Evolutionary conservation across 306 rosid genomes (phyloP).

Genomic region (Glycine soja): DNA sequence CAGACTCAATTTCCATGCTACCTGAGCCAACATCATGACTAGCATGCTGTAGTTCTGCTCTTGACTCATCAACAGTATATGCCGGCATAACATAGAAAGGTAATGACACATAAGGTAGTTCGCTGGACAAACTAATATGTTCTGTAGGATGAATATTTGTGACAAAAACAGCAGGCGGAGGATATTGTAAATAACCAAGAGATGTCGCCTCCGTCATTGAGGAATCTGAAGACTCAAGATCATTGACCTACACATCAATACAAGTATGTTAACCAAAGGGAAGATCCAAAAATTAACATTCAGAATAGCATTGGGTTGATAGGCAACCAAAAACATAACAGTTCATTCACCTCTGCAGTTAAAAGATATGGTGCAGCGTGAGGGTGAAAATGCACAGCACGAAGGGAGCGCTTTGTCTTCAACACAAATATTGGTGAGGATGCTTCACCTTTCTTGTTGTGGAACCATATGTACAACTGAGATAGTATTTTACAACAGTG

Average conservation of each 20-base stretch:
- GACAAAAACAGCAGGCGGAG: conserved; percentile 93
- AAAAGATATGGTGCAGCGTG: conserved; percentile 91
- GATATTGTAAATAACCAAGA: conserved; percentile 84
- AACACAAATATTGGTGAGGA: conserved; percentile 84
- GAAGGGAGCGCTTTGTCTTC: conserved; percentile 88
- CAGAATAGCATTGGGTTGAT: conserved; percentile 14
- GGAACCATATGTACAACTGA: conserved; percentile 95
- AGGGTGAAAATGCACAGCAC: conserved; percentile 98
- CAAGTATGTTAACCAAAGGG: conserved; percentile 35
- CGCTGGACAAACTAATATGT: conserved; percentile 63
- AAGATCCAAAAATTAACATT: conserved; percentile 14
- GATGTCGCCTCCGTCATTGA: conserved; percentile 91
- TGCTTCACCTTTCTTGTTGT: conserved; percentile 76
- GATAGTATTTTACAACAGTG: conserved; percentile 42
- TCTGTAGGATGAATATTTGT: conserved; percentile 76
- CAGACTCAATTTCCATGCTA: conserved; percentile 67
- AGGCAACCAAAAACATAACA: conserved; percentile 27
- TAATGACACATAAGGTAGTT: conserved; percentile 70
- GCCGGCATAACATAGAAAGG: conserved; percentile 79
- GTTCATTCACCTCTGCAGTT: conserved; percentile 82
- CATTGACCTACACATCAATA: conserved; percentile 79
- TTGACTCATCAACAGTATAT: conserved; percentile 66
- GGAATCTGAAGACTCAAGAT: conserved; percentile 89
- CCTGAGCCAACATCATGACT: conserved; percentile 63
- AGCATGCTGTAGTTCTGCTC: conserved; percentile 63